Evolutionary conservation across 805 yeast genomes (phyloP).

Genomic region (Candida ovalis): DNA sequence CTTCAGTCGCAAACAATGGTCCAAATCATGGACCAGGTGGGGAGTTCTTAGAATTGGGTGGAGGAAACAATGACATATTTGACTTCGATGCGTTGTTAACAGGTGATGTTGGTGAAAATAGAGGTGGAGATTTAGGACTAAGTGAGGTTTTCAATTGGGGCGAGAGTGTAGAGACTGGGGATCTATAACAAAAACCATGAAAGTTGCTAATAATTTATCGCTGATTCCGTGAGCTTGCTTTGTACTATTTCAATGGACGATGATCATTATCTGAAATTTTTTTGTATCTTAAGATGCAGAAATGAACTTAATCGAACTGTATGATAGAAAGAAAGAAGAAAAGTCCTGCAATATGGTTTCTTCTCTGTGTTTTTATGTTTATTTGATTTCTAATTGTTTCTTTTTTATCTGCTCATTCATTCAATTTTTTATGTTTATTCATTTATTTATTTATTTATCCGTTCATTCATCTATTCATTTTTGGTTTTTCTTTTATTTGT

Average conservation of each 20-base stretch:
- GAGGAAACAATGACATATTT: slow-evolving; percentile 37
- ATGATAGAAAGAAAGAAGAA: background rate
- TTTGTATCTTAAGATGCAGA: background rate
- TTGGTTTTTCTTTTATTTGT: background rate
- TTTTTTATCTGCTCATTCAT: slow-evolving; percentile 1
- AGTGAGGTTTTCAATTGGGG: slow-evolving; percentile 37
- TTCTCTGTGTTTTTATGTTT: slow-evolving; percentile 1
- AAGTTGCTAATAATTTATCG: background rate
- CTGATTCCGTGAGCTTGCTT: background rate
- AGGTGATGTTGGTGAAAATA: slow-evolving; percentile 33
- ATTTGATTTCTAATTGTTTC: slow-evolving; percentile 1
- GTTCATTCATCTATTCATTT: background rate
- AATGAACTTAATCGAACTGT: background rate
- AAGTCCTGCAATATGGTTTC: background rate
- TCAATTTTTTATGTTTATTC: background rate
- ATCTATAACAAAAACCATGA: slow-evolving; percentile 11
- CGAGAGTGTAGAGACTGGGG: slow-evolving; percentile 40
- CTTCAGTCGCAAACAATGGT: background rate
- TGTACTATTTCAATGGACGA: background rate
- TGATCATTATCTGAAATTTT: background rate
- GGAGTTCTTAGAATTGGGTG: slow-evolving; percentile 26
- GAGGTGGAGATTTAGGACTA: slow-evolving; percentile 30
- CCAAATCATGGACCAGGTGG: slow-evolving; percentile 1
- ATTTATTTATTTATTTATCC: background rate
- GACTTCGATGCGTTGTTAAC: slow-evolving; percentile 43